These are phyloP conservation scores for Fulvia fulva DNA, from an alignment of 2,329 filamentous ascomycete species.

Conservation along the genomic window DNA sequence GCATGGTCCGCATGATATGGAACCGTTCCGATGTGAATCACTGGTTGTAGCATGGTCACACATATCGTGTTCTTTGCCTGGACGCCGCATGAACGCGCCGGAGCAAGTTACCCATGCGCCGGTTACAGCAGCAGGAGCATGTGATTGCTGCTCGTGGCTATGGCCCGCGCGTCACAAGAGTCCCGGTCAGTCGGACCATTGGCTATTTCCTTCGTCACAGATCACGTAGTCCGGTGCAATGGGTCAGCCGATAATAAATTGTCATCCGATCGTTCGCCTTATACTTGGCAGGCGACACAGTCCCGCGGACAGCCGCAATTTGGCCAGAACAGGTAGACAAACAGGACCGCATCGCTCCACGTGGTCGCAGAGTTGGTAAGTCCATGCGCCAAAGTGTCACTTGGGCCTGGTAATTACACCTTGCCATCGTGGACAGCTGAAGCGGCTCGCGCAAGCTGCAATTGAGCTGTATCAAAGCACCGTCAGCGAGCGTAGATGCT, in stretches of 20 bases:
- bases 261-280: background rate
- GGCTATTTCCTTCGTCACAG: background rate
- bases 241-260: background rate
- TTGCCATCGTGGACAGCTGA: background rate
- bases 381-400: background rate
- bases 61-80: background rate
- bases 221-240: background rate
- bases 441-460: background rate
- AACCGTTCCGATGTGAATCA: background rate
- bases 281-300: background rate
- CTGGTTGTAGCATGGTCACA: background rate
- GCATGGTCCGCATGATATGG: background rate
- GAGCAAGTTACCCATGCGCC: background rate
- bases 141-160: background rate
- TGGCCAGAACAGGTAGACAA: background rate
- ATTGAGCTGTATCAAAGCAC: background rate
- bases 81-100: background rate
- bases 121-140: background rate
- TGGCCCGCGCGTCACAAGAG: background rate
- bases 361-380: background rate
- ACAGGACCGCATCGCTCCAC: background rate
- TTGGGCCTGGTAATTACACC: background rate
- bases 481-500: background rate
- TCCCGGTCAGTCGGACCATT: background rate
- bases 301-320: background rate